phyloP scores from a whole-genome alignment of 805 yeast genomes.

The Candida incommunis region DNA sequence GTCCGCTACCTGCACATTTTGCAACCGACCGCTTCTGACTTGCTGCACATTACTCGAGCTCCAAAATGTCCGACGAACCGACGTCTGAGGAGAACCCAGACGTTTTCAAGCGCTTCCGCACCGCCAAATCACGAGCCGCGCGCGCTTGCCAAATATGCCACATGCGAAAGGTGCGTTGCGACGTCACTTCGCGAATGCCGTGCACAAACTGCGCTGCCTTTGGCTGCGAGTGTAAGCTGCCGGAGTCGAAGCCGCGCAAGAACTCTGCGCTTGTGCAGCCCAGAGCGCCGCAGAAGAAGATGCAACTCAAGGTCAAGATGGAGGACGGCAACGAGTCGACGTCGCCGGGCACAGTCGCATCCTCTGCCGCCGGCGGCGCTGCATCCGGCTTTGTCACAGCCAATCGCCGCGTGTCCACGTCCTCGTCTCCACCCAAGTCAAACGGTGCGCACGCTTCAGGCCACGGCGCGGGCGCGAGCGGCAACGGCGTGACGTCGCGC shows the following conservation, averaged over 20 bases:
- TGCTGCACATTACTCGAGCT: background rate
- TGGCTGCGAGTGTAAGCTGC: constrained; percentile 57
- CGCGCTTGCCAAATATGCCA: constrained; percentile 71
- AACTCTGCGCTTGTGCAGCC: constrained; percentile 20
- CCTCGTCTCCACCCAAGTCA: background rate
- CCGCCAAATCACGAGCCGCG: constrained; percentile 38
- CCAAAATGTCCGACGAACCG: background rate
- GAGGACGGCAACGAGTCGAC: background rate
- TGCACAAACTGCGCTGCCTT: constrained; percentile 62
- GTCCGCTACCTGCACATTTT: too few relatives aligned
- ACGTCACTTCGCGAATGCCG: constrained; percentile 35
- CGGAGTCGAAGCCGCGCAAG: constrained; percentile 32
- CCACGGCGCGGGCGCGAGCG: background rate
- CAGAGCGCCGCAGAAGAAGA: background rate
- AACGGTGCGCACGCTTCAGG: background rate
- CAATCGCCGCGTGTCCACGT: background rate
- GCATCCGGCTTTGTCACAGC: background rate
- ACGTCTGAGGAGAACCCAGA: background rate
- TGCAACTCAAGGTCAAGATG: background rate
- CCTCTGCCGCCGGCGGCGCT: background rate
- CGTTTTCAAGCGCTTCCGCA: constrained; percentile 15
- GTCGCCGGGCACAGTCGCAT: background rate
- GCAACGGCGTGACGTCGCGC: too few relatives aligned
- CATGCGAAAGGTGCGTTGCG: constrained; percentile 64
- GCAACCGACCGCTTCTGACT: background rate